Base-by-base conservation (phyloP, 2,329 filamentous ascomycete species). In the Aspergillus sojae region DNA sequence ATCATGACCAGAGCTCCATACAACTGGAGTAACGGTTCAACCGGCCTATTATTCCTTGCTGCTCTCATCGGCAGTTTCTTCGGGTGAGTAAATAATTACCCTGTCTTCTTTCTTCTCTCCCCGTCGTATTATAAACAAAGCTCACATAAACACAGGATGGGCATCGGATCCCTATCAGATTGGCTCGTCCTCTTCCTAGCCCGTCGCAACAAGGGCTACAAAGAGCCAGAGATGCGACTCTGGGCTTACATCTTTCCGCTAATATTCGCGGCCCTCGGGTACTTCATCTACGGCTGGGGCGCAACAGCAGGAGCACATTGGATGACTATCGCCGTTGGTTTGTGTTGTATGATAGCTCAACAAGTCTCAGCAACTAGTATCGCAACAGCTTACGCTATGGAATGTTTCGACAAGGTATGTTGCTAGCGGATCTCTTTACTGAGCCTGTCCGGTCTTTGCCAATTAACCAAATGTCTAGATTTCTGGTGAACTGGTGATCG, bases 311-410 rank as follows among this genome's bases (percentile, higher is more conserved):
- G 74, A 2, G 65, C 67, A 19, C 72, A 75, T 26, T 80, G 77
- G 77, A 72, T 77, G 48, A 68, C 72, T 2, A 72, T 80, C 34
- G 76, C 76, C 0, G 69, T 80, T 26, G 76, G 73, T 0, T 65
- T 79, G 2, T 77, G 75, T 32, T 75, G 71, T 43, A 76, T 80
- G 74, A 79, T 80, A 55, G 76, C 78, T 7, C 77, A 80, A 43
- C 78, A 80, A 63, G 78, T 81, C 5, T 74, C 72, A 2, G 74
- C 77, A 11, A 78, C 76, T 21, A 77, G 73, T 57, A 74, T 79
- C 41, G 77, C 78, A 3, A 80, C 77, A 2, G 74, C 77, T 1
- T 80, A 80, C 68, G 77, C 77, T 2, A 79, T 80, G 77, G 78
- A 80, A 58, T 79, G 76, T 58, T 79, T 79, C 52, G 72, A 75